A percentile compares a stretch with the other conserved stretches of the same genome.
Conservation (phyloP, 2,329 filamentous ascomycete species). For the Colletotrichum caudatum region DNA sequence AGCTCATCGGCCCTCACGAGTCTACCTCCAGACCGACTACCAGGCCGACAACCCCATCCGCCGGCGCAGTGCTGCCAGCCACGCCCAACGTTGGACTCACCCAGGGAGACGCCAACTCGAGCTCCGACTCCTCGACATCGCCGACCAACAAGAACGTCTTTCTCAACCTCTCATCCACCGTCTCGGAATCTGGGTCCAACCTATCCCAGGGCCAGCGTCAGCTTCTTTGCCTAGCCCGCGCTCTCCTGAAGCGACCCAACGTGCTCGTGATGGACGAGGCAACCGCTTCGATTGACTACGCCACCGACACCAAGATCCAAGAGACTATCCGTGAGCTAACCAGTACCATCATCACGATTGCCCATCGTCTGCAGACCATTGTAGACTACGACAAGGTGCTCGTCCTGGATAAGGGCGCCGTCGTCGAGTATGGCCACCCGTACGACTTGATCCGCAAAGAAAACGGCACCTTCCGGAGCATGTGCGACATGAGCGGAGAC, state of each 20-base stretch:
- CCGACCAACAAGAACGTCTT: constrained; percentile 95
- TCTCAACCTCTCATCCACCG: constrained; percentile 83
- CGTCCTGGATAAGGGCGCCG: constrained; percentile 88
- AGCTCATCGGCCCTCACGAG: constrained; percentile 79
- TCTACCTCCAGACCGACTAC: constrained; percentile 45
- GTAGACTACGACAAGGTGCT: constrained; percentile 98
- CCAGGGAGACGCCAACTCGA: constrained; percentile 32
- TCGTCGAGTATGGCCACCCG: constrained; percentile 92
- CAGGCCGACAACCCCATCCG: constrained; percentile 46
- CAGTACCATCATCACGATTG: constrained; percentile 96
- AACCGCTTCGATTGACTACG: constrained; percentile 96
- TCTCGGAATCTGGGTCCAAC: constrained; percentile 93
- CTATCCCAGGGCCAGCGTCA: constrained; percentile 96
- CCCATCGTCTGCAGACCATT: constrained; percentile 94
- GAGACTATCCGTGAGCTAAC: constrained; percentile 93
- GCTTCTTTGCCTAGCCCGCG: constrained; percentile 91
- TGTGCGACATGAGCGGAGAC: constrained; percentile 75
- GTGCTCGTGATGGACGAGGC: constrained; percentile 99
- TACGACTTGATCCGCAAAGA: constrained; percentile 81
- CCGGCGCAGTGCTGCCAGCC: constrained; percentile 35
- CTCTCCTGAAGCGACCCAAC: constrained; percentile 89
- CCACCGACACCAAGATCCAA: constrained; percentile 95
- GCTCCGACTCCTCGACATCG: constrained; percentile 45
- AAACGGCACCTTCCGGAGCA: constrained; percentile 71
- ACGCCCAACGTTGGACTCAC: constrained; percentile 36